Conservation (phyloP, 2,329 filamentous ascomycete species). For the Exophiala xenobiotica region DNA sequence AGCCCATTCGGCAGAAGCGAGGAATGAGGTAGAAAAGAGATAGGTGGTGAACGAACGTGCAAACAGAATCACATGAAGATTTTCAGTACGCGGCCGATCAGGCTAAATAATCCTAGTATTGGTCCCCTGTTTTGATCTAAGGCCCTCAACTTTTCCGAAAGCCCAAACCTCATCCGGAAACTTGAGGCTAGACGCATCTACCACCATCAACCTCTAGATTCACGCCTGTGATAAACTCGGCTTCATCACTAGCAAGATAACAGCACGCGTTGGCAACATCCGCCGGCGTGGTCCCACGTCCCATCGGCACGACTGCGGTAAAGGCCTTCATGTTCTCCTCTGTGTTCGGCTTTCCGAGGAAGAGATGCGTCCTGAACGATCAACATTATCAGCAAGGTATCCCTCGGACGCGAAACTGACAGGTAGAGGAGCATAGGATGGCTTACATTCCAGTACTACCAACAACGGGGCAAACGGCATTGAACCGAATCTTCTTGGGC, state of each 20-base stretch:
- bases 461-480: slow-evolving; percentile 68
- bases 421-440: no score
- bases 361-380: slow-evolving; percentile 38
- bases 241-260: slow-evolving; percentile 70
- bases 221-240: slow-evolving; percentile 59
- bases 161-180: no score
- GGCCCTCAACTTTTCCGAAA: no score
- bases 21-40: no score
- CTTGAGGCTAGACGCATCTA: slow-evolving; percentile 22
- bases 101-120: neutral
- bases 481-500: slow-evolving; percentile 69
- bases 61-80: no score
- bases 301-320: slow-evolving; percentile 44
- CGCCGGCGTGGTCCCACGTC: slow-evolving; percentile 44
- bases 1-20: no score
- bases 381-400: neutral
- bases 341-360: slow-evolving; percentile 45
- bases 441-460: slow-evolving; percentile 60
- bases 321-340: slow-evolving; percentile 46
- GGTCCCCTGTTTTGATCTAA: no score
- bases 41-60: no score
- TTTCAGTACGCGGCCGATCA: no score
- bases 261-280: slow-evolving; percentile 71
- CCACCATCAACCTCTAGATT: slow-evolving; percentile 31
- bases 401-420: no score